Percentiles rank a stretch among this genome's conserved stretches.
phyloP scores from a whole-genome alignment of 495 filamentous ascomycete genomes.

The Daldinia childiae region DNA sequence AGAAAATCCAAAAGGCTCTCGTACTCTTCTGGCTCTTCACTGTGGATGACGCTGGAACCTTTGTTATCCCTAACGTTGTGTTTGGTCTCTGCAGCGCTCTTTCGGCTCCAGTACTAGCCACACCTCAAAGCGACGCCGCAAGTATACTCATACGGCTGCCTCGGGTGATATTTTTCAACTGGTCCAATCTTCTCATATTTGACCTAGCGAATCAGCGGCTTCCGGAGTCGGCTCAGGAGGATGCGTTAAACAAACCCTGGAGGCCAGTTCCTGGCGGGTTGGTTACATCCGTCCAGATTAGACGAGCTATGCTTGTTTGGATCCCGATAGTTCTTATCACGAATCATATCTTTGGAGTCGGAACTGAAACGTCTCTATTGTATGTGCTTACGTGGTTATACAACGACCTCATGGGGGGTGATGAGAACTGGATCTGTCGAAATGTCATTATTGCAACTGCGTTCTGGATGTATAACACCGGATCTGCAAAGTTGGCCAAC shows the following conservation, averaged over 20 bases:
- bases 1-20: neutral
- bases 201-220: slow-evolving; percentile 61
- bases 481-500: slow-evolving; percentile 30
- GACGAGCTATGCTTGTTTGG: slow-evolving; percentile 46
- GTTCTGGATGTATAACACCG: slow-evolving; percentile 51
- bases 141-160: slow-evolving; percentile 24
- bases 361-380: slow-evolving; percentile 47
- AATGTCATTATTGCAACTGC: slow-evolving; percentile 57
- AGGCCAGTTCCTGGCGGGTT: slow-evolving; percentile 58
- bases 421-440: slow-evolving; percentile 50
- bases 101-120: neutral
- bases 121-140: neutral
- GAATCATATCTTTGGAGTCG: slow-evolving; percentile 47
- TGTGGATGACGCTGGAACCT: neutral
- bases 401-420: slow-evolving; percentile 62
- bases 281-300: slow-evolving; percentile 51
- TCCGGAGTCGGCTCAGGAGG: slow-evolving; percentile 58
- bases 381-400: slow-evolving; percentile 60
- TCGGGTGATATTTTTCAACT: slow-evolving; percentile 41
- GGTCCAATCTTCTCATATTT: slow-evolving; percentile 55
- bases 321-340: slow-evolving; percentile 50
- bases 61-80: neutral
- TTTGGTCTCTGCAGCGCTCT: slow-evolving; percentile 5
- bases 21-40: neutral
- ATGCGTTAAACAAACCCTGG: slow-evolving; percentile 68